These are phyloP conservation scores for Arabidopsis hybrid DNA, from an alignment of 441 rosid genomes.

Conservation along the genomic window DNA sequence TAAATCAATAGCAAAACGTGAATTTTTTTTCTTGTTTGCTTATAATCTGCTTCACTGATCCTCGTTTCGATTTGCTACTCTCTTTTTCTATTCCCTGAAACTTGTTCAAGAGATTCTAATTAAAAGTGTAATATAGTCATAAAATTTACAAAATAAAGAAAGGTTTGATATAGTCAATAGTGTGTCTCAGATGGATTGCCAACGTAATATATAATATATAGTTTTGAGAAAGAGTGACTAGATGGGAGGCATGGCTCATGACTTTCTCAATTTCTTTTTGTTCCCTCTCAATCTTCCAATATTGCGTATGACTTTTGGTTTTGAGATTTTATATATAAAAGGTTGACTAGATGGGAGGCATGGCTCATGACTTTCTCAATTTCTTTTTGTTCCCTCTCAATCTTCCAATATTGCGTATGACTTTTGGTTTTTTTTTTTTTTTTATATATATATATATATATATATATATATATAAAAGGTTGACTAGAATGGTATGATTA, in stretches of 20 bases:
- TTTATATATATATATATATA: no score
- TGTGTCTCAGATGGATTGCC: background rate
- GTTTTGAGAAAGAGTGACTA: background rate
- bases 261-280: background rate
- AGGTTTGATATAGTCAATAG: background rate
- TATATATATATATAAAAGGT: slow-evolving; percentile 2
- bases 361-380: background rate
- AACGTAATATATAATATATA: background rate
- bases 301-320: background rate
- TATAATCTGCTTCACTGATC: no score
- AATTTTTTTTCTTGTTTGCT: no score
- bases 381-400: background rate
- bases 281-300: background rate
- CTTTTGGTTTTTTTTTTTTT: slow-evolving; percentile 2
- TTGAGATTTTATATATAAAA: background rate
- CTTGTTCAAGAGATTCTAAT: no score
- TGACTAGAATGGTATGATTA: background rate
- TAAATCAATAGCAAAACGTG: no score
- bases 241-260: slow-evolving; percentile 9
- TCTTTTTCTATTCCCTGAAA: no score
- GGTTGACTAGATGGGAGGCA: slow-evolving; percentile 2
- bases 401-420: background rate
- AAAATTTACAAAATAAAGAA: background rate
- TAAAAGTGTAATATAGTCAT: no score
- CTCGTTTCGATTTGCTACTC: no score